These are phyloP conservation scores for Amanita rubescens DNA, from an alignment of 768 basidiomycete genomes.

Conservation along the genomic window DNA sequence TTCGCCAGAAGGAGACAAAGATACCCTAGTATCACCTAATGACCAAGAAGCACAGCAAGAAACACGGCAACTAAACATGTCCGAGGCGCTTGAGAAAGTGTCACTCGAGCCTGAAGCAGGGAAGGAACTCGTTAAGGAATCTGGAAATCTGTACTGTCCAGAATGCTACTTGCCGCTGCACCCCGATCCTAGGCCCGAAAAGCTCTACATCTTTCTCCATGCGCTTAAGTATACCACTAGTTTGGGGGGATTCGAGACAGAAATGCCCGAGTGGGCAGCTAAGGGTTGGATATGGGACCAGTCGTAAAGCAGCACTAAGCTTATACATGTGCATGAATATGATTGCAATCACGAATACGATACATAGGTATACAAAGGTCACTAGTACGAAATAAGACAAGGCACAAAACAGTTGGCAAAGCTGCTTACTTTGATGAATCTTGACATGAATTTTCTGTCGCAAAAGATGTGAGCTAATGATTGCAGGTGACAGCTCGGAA, in stretches of 20 bases:
- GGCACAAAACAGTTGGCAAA: background rate
- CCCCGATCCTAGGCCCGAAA: slow-evolving; percentile 89
- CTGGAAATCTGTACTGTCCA: slow-evolving; percentile 61
- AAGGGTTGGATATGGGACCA: slow-evolving; percentile 66
- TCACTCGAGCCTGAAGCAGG: slow-evolving; percentile 21
- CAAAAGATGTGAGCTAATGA: background rate
- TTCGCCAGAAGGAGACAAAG: background rate
- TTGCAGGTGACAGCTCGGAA: background rate
- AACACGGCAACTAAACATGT: slow-evolving; percentile 33
- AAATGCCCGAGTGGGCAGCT: slow-evolving; percentile 84
- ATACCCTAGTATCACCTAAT: slow-evolving; percentile 3
- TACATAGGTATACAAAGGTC: slow-evolving; percentile 13
- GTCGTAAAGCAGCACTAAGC: slow-evolving; percentile 1
- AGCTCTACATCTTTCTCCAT: slow-evolving; percentile 93
- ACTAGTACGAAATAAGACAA: slow-evolving; percentile 1
- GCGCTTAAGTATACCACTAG: slow-evolving; percentile 79
- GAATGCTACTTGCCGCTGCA: slow-evolving; percentile 92
- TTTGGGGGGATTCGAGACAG: slow-evolving; percentile 77
- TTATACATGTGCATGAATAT: slow-evolving; percentile 4
- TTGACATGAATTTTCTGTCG: slow-evolving; percentile 82
- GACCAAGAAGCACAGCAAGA: background rate
- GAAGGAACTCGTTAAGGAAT: slow-evolving; percentile 18
- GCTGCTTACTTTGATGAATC: slow-evolving; percentile 71
- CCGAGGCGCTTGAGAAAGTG: slow-evolving; percentile 43
- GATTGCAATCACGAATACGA: slow-evolving; percentile 4